Evolutionary conservation across 1,139 yeast species (phyloP).

Genomic region (Candida buenavistaensis): DNA sequence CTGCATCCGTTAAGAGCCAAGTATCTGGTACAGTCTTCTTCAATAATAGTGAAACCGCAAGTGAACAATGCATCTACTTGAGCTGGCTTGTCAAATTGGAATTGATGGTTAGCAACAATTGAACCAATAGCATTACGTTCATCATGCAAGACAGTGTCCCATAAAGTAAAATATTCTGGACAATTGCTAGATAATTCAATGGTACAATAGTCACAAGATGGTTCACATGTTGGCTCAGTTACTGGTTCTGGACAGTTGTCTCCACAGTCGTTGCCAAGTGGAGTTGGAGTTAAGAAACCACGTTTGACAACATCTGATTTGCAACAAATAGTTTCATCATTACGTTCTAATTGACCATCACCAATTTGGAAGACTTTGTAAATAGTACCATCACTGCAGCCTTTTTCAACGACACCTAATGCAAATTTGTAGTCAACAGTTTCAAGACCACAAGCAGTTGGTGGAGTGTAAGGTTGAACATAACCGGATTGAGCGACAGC

Average conservation of each 20-base stretch:
- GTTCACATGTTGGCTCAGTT: no score
- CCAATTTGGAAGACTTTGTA: constrained; percentile 7
- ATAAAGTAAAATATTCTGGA: constrained; percentile 39
- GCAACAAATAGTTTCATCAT: background rate
- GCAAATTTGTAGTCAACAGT: constrained; percentile 10
- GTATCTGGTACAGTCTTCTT: constrained; percentile 22
- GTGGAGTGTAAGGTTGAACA: constrained; percentile 1
- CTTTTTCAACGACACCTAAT: constrained; percentile 9
- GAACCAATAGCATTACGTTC: constrained; percentile 38
- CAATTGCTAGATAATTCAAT: background rate
- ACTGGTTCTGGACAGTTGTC: background rate
- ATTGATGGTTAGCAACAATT: constrained; percentile 47
- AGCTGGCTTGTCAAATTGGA: constrained; percentile 44
- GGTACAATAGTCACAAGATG: constrained; percentile 1
- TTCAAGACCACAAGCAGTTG: constrained; percentile 1
- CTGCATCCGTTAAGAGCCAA: constrained; percentile 11
- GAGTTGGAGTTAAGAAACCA: no score
- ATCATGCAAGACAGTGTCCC: constrained; percentile 43
- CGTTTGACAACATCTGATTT: no score
- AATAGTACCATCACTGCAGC: constrained; percentile 4
- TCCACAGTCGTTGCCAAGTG: no score
- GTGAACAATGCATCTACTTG: constrained; percentile 11
- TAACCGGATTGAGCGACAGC: constrained; percentile 3
- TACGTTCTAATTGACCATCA: constrained; percentile 11
- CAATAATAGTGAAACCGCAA: constrained; percentile 17